Conservation (phyloP, 371 early-diverging fungal species). For the Haplosporangium sp. region DNA sequence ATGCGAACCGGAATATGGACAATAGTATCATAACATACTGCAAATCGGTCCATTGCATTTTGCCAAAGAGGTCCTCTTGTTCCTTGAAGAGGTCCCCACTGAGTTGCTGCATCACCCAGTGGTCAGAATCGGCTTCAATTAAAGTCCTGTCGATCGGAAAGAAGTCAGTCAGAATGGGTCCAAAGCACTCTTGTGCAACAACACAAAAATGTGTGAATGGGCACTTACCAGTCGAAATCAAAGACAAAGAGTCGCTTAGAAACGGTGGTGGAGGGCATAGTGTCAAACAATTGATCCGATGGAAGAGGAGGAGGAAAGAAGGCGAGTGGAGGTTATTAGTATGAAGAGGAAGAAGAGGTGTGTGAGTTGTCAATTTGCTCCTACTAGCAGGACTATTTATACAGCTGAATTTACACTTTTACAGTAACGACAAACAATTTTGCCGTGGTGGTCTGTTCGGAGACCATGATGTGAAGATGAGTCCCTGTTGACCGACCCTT, state of each 20-base stretch:
- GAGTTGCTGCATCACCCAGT: slow-evolving; percentile 65
- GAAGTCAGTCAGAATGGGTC: not conserved
- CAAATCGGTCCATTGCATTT: slow-evolving; percentile 78
- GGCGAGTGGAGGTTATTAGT: not conserved
- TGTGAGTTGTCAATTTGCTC: too few relatives aligned
- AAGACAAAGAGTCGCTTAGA: slow-evolving; percentile 67
- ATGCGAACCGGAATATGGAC: too few relatives aligned
- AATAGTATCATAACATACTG: slow-evolving; percentile 57
- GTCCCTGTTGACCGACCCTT: too few relatives aligned
- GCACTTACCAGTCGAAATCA: slow-evolving; percentile 78
- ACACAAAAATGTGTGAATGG: not conserved
- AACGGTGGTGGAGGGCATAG: slow-evolving; percentile 13
- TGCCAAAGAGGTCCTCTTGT: slow-evolving; percentile 35
- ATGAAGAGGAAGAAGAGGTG: not conserved
- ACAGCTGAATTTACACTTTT: too few relatives aligned
- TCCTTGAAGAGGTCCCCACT: slow-evolving; percentile 56
- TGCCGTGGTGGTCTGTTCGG: too few relatives aligned
- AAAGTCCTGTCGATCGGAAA: slow-evolving; percentile 62
- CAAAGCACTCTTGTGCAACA: too few relatives aligned
- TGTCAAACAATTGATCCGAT: not conserved
- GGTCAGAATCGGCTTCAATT: slow-evolving; percentile 80
- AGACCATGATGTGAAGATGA: too few relatives aligned
- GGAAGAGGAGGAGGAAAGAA: not conserved
- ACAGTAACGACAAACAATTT: too few relatives aligned
- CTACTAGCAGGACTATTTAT: too few relatives aligned